Conservation (phyloP, 192 early-diverging fungal genomes). For the Entophlyctis luteolus region DNA sequence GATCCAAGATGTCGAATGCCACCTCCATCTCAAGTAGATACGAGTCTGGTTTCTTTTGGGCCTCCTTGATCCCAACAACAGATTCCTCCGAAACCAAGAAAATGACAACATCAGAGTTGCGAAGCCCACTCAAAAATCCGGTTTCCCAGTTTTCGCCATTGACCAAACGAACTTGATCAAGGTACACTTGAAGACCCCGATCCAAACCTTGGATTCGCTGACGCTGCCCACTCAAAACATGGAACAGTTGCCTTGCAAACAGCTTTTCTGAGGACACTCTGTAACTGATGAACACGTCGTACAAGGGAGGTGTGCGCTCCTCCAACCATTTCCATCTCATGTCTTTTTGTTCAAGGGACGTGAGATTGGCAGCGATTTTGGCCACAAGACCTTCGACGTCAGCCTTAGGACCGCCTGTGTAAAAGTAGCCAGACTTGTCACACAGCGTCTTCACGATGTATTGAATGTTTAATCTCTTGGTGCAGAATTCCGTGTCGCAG, state of each 20-base stretch:
- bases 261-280: background rate
- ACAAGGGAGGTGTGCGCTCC: background rate
- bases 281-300: slow-evolving; percentile 5
- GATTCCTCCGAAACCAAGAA: background rate
- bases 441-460: background rate
- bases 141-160: slow-evolving; percentile 19
- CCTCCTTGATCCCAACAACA: background rate
- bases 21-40: background rate
- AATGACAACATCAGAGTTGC: background rate
- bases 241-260: background rate
- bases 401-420: background rate
- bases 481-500: background rate
- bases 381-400: slow-evolving; percentile 8
- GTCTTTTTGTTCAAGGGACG: background rate
- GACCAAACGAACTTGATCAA: slow-evolving; percentile 4
- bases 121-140: slow-evolving; percentile 6
- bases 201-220: background rate
- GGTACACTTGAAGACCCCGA: background rate
- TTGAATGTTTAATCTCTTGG: background rate
- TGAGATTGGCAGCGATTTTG: background rate
- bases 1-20: slow-evolving; percentile 4
- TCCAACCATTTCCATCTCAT: slow-evolving; percentile 1
- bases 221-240: background rate
- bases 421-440: background rate
- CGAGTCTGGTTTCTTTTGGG: background rate